These are phyloP conservation scores for Papiliotrema terrestris DNA, from an alignment of 1,284 basidiomycete species.

Conservation along the genomic window DNA sequence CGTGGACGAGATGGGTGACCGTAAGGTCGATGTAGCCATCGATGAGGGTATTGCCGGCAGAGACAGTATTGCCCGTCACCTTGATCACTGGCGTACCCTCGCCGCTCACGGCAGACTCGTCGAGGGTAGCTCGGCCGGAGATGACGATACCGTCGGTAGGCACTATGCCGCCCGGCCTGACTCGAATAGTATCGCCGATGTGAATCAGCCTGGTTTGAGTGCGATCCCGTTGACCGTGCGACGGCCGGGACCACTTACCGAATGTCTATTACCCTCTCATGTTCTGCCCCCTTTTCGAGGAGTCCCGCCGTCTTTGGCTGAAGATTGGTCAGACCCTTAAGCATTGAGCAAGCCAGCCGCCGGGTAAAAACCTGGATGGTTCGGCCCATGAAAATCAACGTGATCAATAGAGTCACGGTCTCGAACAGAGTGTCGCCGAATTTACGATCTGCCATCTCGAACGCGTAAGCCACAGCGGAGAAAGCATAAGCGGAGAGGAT, in stretches of 20 bases:
- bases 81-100: constrained; percentile 52
- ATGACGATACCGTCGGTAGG: constrained; percentile 53
- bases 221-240: too few species aligned
- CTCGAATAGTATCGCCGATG: constrained; percentile 49
- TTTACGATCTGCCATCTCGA: constrained; percentile 43
- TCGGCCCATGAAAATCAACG: constrained; percentile 53
- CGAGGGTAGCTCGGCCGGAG: constrained; percentile 48
- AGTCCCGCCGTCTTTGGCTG: constrained; percentile 46
- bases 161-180: constrained; percentile 46
- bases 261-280: constrained; percentile 5
- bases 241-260: not conserved
- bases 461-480: constrained; percentile 52
- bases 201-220: constrained; percentile 47
- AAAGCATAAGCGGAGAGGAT: constrained; percentile 52
- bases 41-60: constrained; percentile 52
- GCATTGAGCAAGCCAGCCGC: constrained; percentile 42
- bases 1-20: constrained; percentile 48
- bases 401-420: constrained; percentile 53
- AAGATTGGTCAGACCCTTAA: constrained; percentile 39
- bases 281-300: constrained; percentile 29
- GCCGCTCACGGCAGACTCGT: constrained; percentile 55
- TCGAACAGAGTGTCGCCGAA: constrained; percentile 53
- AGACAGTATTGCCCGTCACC: constrained; percentile 41
- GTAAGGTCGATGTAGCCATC: constrained; percentile 48
- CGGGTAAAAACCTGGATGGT: constrained; percentile 51